A percentile compares a stretch with the other conserved stretches of the same genome.
Conservation (phyloP, 2,329 filamentous ascomycete genomes). For the Gnomoniopsis smithogilvyi region DNA sequence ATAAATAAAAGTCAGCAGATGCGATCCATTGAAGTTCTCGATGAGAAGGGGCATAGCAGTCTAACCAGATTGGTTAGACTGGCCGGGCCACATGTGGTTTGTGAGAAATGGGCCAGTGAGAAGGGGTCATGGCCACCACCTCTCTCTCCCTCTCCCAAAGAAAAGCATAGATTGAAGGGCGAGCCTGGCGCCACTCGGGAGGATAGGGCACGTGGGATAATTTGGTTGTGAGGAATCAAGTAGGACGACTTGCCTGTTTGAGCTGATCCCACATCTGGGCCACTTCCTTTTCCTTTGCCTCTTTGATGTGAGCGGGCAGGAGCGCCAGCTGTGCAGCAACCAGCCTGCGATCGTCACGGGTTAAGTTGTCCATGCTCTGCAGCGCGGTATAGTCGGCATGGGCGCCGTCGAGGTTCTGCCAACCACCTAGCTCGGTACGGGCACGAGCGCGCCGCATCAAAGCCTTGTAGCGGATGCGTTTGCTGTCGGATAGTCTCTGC, state of each 20-base stretch:
- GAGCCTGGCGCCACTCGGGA: too few relatives aligned
- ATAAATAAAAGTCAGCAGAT: background rate
- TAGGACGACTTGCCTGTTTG: slow-evolving; percentile 69
- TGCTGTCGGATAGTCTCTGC: slow-evolving; percentile 58
- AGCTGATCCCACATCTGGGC: slow-evolving; percentile 97
- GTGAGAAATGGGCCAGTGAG: too few relatives aligned
- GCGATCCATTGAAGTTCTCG: background rate
- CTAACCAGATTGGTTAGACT: background rate
- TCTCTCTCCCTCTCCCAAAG: too few relatives aligned
- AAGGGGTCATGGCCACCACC: too few relatives aligned
- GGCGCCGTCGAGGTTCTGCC: slow-evolving; percentile 76
- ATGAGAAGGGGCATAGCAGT: background rate
- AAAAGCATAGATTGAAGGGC: too few relatives aligned
- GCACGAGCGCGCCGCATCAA: slow-evolving; percentile 77
- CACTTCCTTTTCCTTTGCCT: slow-evolving; percentile 83
- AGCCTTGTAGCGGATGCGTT: slow-evolving; percentile 77
- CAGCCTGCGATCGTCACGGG: slow-evolving; percentile 61
- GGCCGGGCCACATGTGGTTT: too few relatives aligned
- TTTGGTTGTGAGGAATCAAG: too few relatives aligned
- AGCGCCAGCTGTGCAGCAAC: slow-evolving; percentile 63
- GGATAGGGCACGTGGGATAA: too few relatives aligned
- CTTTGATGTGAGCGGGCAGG: slow-evolving; percentile 67
- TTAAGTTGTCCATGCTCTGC: slow-evolving; percentile 56
- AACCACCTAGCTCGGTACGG: slow-evolving; percentile 67
- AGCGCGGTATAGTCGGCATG: slow-evolving; percentile 76